Conservation (phyloP, 768 basidiomycete species). For the Megacollybia marginata region DNA sequence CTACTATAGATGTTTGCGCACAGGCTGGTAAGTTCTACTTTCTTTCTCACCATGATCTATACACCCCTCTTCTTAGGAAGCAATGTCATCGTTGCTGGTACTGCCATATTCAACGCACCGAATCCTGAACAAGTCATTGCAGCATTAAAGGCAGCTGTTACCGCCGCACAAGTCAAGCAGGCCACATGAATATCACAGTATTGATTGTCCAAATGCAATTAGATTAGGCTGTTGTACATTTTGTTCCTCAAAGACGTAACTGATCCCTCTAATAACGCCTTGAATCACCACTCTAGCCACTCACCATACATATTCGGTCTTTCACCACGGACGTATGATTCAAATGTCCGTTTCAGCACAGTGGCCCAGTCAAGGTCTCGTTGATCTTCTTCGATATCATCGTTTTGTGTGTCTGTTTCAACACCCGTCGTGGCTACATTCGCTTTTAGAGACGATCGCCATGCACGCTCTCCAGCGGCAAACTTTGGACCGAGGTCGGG, state of each 20-base stretch:
- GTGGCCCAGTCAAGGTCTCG: conserved; percentile 89
- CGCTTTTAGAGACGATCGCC: conserved; percentile 31
- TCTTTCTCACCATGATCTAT: background rate
- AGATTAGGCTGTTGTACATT: background rate
- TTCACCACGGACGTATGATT: conserved; percentile 87
- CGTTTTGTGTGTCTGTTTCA: conserved; percentile 38
- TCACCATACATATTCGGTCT: conserved; percentile 95
- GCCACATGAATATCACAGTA: conserved; percentile 6
- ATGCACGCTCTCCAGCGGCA: conserved; percentile 61
- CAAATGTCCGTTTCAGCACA: conserved; percentile 92
- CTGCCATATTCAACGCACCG: conserved; percentile 84
- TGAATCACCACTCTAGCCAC: conserved; percentile 45
- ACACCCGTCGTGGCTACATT: conserved; percentile 20
- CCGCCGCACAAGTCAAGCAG: conserved; percentile 52
- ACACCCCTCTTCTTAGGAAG: conserved; percentile 51
- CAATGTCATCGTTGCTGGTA: conserved; percentile 97
- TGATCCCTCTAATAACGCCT: no score
- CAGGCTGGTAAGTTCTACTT: conserved; percentile 57
- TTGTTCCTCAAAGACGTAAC: no score
- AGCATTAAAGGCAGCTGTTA: conserved; percentile 61
- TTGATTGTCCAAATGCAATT: conserved; percentile 5
- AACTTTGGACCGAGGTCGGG: conserved; percentile 87
- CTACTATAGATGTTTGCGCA: conserved; percentile 83
- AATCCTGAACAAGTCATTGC: conserved; percentile 75
- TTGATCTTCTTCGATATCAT: conserved; percentile 52